Base-by-base conservation (phyloP, 441 rosid genomes). In the Gossypium schwendimanii region DNA sequence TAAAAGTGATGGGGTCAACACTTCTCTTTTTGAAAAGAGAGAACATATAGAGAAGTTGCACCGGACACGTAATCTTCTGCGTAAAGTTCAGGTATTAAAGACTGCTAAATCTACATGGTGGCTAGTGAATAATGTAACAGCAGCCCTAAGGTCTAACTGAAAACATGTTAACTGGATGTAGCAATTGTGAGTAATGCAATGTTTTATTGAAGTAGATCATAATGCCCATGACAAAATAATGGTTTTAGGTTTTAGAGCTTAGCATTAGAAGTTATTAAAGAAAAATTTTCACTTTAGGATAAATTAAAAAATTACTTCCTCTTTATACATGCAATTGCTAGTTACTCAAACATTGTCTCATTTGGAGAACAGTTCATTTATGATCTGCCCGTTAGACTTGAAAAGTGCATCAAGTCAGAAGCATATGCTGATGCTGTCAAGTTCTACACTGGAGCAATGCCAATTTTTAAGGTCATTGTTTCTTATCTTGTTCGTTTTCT, bases 1-100 rank as follows among this genome's bases (percentile, higher is more conserved):
- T 21, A 91, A 88, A 85, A 96, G 99, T 81, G 98, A 91, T 80
- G 96, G 98, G 68, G 97, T 96, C 70, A 96, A 96, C 76, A 87
- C 90, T 75, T 89, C 94, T 73, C 97, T 93, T 69, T 91, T 91
- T 41, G 97, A 88, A 70, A 96, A 91, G 91, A 90, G 99, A 75
- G 97, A 96, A 78, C 96, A 96, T 70, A 86, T 96, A 76, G 99
- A 96, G 91, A 96, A 96, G 83, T 81, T 96, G 73, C 97, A 96
- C 80, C 94, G 93, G 70, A 93, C 96, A 17, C 94, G 97, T 6
- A 93, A 90, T 83, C 97, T 96, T 78, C 94, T 96, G 76, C 93
- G 94, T 70, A 96, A 96, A 93, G 97, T 96, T 83, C 99, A 96
- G 98, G 99, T 91, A 77, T 68, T 44, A 52, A 61, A 49, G 55